phyloP scores from a whole-genome alignment of 1,284 basidiomycete genomes.

The Pseudozyma tsukubaensis region DNA sequence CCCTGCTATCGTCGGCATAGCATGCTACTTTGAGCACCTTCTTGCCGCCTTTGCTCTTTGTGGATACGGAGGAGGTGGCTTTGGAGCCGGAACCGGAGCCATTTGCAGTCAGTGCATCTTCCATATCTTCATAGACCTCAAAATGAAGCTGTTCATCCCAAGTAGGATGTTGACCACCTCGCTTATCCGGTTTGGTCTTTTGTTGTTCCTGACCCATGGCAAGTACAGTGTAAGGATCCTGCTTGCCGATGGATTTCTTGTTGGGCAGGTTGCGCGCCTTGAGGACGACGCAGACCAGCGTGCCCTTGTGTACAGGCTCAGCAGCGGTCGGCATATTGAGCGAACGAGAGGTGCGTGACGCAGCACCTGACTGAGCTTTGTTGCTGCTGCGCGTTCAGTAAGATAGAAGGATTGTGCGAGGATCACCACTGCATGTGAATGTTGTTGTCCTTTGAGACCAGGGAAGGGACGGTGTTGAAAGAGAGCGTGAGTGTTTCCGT shows the following conservation, averaged over 20 bases:
- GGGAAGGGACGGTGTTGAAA: background rate
- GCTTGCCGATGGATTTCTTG: conserved; percentile 76
- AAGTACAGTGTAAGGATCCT: conserved; percentile 92
- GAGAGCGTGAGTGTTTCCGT: background rate
- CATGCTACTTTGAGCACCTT: conserved; percentile 84
- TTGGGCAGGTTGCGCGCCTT: conserved; percentile 79
- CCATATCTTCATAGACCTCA: conserved; percentile 83
- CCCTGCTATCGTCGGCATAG: conserved; percentile 93
- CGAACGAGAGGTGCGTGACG: background rate
- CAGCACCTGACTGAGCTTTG: background rate
- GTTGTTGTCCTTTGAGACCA: background rate
- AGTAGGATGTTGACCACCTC: conserved; percentile 95
- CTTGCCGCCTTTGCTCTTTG: conserved; percentile 74
- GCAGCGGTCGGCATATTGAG: conserved; percentile 32
- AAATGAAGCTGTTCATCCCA: conserved; percentile 99
- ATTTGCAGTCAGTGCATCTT: conserved; percentile 73
- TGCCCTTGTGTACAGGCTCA: conserved; percentile 73
- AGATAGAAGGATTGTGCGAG: background rate
- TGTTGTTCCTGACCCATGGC: conserved; percentile 76
- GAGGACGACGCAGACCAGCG: conserved; percentile 91
- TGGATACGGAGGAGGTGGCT: conserved; percentile 63
- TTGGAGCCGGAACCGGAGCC: conserved; percentile 35
- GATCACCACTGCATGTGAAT: conserved; percentile 11
- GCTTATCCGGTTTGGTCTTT: conserved; percentile 81
- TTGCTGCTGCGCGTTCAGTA: background rate